Evolutionary conservation across 306 rosid genomes (phyloP).

Genomic region (Vigna reflexopilosa): DNA sequence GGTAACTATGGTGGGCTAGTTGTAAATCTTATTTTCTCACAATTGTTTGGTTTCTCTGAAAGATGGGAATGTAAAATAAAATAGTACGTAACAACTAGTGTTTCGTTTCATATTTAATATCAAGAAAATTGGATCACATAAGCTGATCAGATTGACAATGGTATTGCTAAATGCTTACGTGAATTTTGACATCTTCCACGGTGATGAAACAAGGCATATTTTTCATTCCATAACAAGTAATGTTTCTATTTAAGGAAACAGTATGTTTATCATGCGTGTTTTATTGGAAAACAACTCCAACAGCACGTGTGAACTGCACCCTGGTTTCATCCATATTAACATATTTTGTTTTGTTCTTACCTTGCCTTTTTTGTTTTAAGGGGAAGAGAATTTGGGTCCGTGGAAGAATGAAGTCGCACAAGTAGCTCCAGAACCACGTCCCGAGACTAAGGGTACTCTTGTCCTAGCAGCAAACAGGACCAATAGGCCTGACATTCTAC

Average conservation of each 20-base stretch:
- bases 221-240: neutral
- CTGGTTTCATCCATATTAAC: neutral
- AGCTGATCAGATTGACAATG: neutral
- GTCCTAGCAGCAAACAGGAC: constrained; percentile 84
- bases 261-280: neutral
- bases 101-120: constrained; percentile 6
- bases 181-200: constrained; percentile 6
- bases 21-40: neutral
- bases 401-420: constrained; percentile 68
- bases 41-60: constrained; percentile 10
- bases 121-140: neutral
- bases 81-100: neutral
- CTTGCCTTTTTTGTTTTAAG: constrained; percentile 45
- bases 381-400: constrained; percentile 65
- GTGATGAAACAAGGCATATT: constrained; percentile 15
- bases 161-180: neutral
- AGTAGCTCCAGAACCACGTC: constrained; percentile 58
- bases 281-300: too few species aligned
- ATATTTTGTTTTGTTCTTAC: neutral
- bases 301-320: too few species aligned
- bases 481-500: constrained; percentile 76
- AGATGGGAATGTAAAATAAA: neutral
- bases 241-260: neutral
- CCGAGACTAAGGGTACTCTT: constrained; percentile 61
- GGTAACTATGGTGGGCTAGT: neutral